Percentiles rank a stretch among this genome's conserved stretches.
phyloP scores from a whole-genome alignment of 257 asterid species.

The Jaltomata sinuosa region DNA sequence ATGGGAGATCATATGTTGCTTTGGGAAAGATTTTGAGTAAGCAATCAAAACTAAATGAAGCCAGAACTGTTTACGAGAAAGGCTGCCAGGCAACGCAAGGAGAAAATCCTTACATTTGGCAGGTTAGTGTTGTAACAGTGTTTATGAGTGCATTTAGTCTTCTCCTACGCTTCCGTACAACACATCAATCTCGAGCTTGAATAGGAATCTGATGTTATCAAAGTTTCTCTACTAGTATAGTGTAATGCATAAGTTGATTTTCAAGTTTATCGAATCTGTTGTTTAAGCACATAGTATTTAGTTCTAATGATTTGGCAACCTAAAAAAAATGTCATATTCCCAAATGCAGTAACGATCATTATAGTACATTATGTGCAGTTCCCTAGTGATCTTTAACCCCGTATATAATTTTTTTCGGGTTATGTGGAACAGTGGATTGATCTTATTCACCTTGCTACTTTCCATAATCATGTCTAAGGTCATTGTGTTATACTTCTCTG shows the following conservation, averaged over 20 bases:
- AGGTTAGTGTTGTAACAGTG: conserved; percentile 38
- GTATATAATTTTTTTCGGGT: neutral
- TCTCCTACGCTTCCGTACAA: neutral
- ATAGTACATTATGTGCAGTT: neutral
- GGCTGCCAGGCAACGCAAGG: conserved; percentile 98
- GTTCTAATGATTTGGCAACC: neutral
- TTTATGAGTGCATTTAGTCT: neutral
- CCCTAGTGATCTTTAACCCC: neutral
- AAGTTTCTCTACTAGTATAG: neutral
- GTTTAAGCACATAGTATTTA: neutral
- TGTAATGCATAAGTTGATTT: neutral
- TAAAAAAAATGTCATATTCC: neutral
- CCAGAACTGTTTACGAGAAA: conserved; percentile 79
- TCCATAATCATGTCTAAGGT: neutral
- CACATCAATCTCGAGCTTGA: neutral
- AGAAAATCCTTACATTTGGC: conserved; percentile 97
- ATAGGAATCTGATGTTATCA: neutral
- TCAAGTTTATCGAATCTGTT: neutral
- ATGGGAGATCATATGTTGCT: conserved; percentile 93
- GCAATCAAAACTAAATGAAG: conserved; percentile 66
- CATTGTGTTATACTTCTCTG: neutral
- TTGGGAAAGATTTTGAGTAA: conserved; percentile 66
- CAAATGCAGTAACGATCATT: neutral
- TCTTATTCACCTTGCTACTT: neutral
- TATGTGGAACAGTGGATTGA: neutral